Evolutionary conservation across 2,329 filamentous ascomycete species (phyloP), one percentile per base, ranked within the genome.

Genomic region (Penicillium italicum): DNA sequence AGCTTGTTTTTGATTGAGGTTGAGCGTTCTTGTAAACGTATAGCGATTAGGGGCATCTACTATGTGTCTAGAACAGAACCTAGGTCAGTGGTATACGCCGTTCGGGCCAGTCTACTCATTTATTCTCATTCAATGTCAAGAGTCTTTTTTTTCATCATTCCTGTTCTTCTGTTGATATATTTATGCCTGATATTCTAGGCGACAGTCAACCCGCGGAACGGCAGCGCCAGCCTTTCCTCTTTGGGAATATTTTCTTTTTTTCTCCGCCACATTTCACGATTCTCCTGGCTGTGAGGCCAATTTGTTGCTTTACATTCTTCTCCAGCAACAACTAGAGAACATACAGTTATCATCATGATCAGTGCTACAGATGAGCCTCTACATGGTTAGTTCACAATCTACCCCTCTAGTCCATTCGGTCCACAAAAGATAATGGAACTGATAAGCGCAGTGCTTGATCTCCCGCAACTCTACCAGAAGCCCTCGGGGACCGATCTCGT

Each of bases 381-480:
- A 41, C 72, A 75, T 50, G 73, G 73, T 75, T 61, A 59, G 66
- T 62, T 37, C 50, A 49, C 22, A 43, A 52, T 44, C 42, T 57
- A 60, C 46, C 34, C 54, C 48, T 51, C 53, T 44, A 50, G 42
- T 50, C 58, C 43, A 61, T 53, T 55, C 34, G 53, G 53, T 45
- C 53, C 53, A 55, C 53, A 55, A 55, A 57, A 62, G 59, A 62
- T 62, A 61, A 65, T 61, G 64, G 58, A 50, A 56, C 69, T 72
- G 68, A 74, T 70, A 69, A 73, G 66, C 38, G 44, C 66, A 86
- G 85, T 85, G 55, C 77, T 87, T 55, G 89, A 93, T 68, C 83
- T 96, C 26, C 90, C 91, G n/a, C 89, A 91, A 67, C 80, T 93
- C 59, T 90, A 91, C 81, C 83, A 87, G 65, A 87, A 84, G 67